phyloP scores from a whole-genome alignment of 768 basidiomycete genomes.

The Floccularia luteovirens region DNA sequence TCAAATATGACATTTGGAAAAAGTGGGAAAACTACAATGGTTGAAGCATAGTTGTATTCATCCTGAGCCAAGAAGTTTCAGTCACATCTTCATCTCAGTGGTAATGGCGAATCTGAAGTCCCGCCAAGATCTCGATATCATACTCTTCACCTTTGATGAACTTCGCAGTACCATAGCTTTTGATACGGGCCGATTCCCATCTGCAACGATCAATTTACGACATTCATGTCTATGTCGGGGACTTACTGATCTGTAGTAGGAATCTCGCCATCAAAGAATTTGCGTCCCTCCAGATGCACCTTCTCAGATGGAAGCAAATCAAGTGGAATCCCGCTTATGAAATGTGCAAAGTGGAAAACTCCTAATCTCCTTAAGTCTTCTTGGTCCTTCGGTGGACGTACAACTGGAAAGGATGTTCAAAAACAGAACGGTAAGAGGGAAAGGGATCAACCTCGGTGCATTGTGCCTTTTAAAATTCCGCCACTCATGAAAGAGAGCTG shows the following conservation, averaged over 20 bases:
- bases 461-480: slow-evolving; percentile 23
- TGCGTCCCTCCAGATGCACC: slow-evolving; percentile 18
- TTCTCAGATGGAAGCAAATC: slow-evolving; percentile 21
- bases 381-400: slow-evolving; percentile 24
- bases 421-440: background rate
- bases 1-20: background rate
- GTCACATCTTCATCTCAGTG: background rate
- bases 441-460: slow-evolving; percentile 19
- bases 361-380: slow-evolving; percentile 18
- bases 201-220: slow-evolving; percentile 6
- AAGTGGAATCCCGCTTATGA: slow-evolving; percentile 16
- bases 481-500: slow-evolving; percentile 27
- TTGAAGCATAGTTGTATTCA: no score
- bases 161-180: slow-evolving; percentile 20
- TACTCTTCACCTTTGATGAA: slow-evolving; percentile 25
- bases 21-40: no score
- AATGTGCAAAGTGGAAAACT: slow-evolving; percentile 26
- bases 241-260: slow-evolving; percentile 22
- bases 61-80: background rate
- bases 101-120: slow-evolving; percentile 15
- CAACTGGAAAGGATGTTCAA: slow-evolving; percentile 10
- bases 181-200: slow-evolving; percentile 23
- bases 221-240: background rate
- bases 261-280: slow-evolving; percentile 17
- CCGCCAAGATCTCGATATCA: slow-evolving; percentile 24